Conservation (phyloP, 2,329 filamentous ascomycete species). For the Colletotrichum euphorbiae region DNA sequence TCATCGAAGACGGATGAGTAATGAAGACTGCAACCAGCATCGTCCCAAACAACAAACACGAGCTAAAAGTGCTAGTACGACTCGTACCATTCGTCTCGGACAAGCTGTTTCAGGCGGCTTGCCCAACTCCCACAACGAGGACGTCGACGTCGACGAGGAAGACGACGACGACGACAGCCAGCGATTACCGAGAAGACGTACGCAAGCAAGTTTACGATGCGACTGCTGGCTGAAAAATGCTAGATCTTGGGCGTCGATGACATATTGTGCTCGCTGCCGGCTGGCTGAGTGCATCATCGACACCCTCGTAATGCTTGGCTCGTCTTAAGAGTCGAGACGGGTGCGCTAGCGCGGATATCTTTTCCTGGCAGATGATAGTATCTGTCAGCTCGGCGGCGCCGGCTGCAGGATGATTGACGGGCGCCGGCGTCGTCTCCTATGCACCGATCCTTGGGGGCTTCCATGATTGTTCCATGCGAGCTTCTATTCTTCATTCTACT, state of each 20-base stretch:
- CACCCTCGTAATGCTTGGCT: not conserved
- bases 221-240: too few relatives aligned
- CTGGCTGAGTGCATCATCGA: slow-evolving; percentile 6
- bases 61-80: slow-evolving; percentile 28
- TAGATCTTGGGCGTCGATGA: too few relatives aligned
- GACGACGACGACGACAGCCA: too few relatives aligned
- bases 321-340: not conserved
- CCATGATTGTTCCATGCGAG: slow-evolving; percentile 35
- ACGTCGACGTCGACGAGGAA: too few relatives aligned
- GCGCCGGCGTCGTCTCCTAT: slow-evolving; percentile 8
- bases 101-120: slow-evolving; percentile 32
- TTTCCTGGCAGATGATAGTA: not conserved
- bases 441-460: slow-evolving; percentile 21
- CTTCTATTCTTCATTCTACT: slow-evolving; percentile 23
- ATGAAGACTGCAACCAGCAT: slow-evolving; percentile 13
- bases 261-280: slow-evolving; percentile 2
- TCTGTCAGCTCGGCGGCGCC: slow-evolving; percentile 6
- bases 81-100: slow-evolving; percentile 17
- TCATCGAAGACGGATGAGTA: not conserved
- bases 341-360: slow-evolving; percentile 7
- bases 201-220: too few relatives aligned
- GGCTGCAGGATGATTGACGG: slow-evolving; percentile 13
- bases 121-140: not conserved
- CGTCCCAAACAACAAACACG: slow-evolving; percentile 33
- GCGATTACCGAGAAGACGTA: too few relatives aligned